Evolutionary conservation across 345 rosid species (phyloP).

Genomic region (Linum lewisii): DNA sequence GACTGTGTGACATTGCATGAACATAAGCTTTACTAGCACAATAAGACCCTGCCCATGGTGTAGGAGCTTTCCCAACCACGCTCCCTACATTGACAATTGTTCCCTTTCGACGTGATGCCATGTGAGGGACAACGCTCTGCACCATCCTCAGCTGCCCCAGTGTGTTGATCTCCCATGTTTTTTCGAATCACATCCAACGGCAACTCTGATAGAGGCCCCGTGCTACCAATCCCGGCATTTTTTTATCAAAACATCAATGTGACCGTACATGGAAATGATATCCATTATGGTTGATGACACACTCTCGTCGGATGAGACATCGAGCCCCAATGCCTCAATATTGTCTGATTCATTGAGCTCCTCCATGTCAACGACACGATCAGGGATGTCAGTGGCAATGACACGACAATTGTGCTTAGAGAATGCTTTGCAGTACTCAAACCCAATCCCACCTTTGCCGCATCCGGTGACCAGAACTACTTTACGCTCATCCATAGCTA

Average conservation of each 20-base stretch:
- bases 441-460: conserved; percentile 60
- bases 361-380: conserved; percentile 29
- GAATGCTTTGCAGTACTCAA: conserved; percentile 57
- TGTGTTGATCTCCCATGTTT: conserved; percentile 55
- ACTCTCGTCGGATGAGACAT: conserved; percentile 45
- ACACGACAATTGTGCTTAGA: conserved; percentile 44
- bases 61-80: conserved; percentile 43
- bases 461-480: conserved; percentile 58
- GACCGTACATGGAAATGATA: conserved; percentile 33
- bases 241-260: conserved; percentile 39
- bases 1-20: conserved; percentile 40
- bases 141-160: conserved; percentile 52
- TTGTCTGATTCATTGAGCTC: conserved; percentile 22
- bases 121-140: conserved; percentile 57
- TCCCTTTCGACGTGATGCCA: conserved; percentile 40
- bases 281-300: conserved; percentile 25
- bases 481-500: conserved; percentile 27
- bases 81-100: conserved; percentile 48
- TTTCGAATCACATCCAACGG: conserved; percentile 29
- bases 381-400: conserved; percentile 40
- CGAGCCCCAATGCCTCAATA: conserved; percentile 31
- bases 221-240: conserved; percentile 51
- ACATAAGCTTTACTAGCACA: conserved; percentile 53
- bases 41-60: conserved; percentile 65
- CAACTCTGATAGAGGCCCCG: conserved; percentile 49